phyloP scores from a whole-genome alignment of 768 basidiomycete species.

The Tylopilus plumbeoviolaceoides region DNA sequence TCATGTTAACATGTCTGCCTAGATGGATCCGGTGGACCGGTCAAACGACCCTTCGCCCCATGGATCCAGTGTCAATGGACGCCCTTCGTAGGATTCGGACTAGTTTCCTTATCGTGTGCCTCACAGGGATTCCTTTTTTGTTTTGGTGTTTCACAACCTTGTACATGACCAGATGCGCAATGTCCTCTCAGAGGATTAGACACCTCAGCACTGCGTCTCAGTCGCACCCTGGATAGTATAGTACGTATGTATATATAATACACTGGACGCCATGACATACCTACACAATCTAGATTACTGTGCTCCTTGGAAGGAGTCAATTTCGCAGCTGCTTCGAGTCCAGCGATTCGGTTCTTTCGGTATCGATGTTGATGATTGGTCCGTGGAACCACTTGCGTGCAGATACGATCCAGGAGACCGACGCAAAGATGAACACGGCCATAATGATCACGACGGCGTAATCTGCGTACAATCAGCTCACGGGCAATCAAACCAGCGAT shows the following conservation, averaged over 20 bases:
- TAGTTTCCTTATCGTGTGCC: background rate
- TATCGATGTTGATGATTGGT: slow-evolving; percentile 51
- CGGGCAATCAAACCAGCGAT: background rate
- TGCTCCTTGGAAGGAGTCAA: background rate
- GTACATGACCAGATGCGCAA: background rate
- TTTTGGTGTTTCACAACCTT: too few relatives aligned
- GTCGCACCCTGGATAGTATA: background rate
- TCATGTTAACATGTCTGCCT: background rate
- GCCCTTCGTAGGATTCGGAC: slow-evolving; percentile 13
- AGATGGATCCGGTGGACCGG: slow-evolving; percentile 14
- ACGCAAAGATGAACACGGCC: slow-evolving; percentile 61
- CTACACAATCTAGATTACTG: background rate
- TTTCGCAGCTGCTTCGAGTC: slow-evolving; percentile 12
- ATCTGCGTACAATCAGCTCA: slow-evolving; percentile 37
- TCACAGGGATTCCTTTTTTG: background rate
- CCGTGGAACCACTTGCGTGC: slow-evolving; percentile 71
- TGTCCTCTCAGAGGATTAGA: background rate
- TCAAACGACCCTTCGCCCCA: slow-evolving; percentile 21
- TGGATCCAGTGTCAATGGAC: slow-evolving; percentile 23
- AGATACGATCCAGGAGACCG: slow-evolving; percentile 60
- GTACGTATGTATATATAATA: background rate
- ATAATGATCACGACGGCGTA: slow-evolving; percentile 65
- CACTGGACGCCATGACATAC: background rate
- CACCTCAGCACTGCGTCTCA: background rate
- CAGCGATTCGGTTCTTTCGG: background rate